Evolutionary conservation across 768 basidiomycete genomes (phyloP).

Genomic region (Exsudoporus frostii): DNA sequence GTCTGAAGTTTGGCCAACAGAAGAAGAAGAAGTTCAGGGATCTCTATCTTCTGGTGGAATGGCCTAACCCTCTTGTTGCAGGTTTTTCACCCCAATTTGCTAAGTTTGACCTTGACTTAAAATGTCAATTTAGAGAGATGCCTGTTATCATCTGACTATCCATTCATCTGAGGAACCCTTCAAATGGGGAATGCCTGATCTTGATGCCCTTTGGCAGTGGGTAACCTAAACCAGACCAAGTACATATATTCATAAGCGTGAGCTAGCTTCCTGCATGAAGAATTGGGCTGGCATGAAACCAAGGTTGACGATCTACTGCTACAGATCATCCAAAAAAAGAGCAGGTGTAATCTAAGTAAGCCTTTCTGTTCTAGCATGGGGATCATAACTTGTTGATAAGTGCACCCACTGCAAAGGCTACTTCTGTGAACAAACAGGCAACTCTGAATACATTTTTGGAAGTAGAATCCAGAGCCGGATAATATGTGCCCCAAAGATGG

Average conservation of each 20-base stretch:
- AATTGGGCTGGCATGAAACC: slow-evolving; percentile 74
- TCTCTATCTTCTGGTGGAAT: slow-evolving; percentile 75
- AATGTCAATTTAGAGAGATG: slow-evolving; percentile 61
- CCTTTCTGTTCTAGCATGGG: not conserved
- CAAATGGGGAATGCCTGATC: slow-evolving; percentile 96
- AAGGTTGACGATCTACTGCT: slow-evolving; percentile 91
- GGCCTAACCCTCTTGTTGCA: slow-evolving; percentile 93
- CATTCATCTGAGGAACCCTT: slow-evolving; percentile 92
- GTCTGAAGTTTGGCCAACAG: slow-evolving; percentile 9
- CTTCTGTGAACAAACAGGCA: slow-evolving; percentile 70
- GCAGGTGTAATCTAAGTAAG: slow-evolving; percentile 72
- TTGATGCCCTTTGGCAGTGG: slow-evolving; percentile 84
- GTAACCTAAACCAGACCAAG: slow-evolving; percentile 23
- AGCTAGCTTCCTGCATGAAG: slow-evolving; percentile 64
- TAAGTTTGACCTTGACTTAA: not conserved
- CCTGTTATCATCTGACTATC: slow-evolving; percentile 88
- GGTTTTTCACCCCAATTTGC: slow-evolving; percentile 28
- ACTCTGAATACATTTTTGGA: slow-evolving; percentile 77
- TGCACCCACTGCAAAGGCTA: slow-evolving; percentile 39
- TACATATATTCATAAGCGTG: slow-evolving; percentile 11
- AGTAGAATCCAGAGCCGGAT: slow-evolving; percentile 60
- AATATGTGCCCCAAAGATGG: slow-evolving; percentile 71
- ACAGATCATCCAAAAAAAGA: slow-evolving; percentile 89
- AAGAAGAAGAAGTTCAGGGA: slow-evolving; percentile 90
- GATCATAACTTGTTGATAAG: not conserved